Conservation (phyloP, 176 grass and related monocot genomes). For the Poa annua region DNA sequence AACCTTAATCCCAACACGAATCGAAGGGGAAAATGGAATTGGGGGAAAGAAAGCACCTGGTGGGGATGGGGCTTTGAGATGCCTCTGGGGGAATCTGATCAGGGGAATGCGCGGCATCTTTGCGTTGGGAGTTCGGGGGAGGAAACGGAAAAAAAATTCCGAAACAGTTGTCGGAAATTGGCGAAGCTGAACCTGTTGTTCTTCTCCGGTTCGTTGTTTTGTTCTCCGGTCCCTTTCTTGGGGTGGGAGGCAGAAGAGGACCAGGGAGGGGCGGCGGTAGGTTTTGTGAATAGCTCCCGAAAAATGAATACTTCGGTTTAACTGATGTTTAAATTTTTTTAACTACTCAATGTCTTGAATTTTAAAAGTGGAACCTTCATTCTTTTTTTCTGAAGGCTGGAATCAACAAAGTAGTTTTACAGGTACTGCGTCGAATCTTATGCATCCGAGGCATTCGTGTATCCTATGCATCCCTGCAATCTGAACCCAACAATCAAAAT, state of each 20-base stretch:
- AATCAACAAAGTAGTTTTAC: too few species aligned
- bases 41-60: constrained; percentile 38
- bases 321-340: neutral
- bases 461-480: too few species aligned
- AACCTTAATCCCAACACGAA: neutral
- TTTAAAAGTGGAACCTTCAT: too few species aligned
- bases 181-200: neutral
- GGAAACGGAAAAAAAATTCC: neutral
- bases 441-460: too few species aligned
- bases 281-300: neutral
- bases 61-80: constrained; percentile 48
- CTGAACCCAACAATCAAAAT: too few species aligned
- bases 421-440: too few species aligned
- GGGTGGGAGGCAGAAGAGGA: neutral
- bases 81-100: constrained; percentile 67
- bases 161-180: neutral
- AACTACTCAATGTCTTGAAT: too few species aligned
- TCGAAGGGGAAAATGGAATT: neutral
- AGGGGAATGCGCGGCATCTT: constrained; percentile 70
- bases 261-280: neutral
- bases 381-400: too few species aligned
- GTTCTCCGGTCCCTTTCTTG: neutral
- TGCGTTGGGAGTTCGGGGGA: neutral
- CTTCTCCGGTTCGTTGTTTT: neutral
- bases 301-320: neutral